Percentiles rank a stretch among this genome's conserved stretches.
These are phyloP conservation scores for Melampsora americana DNA, from an alignment of 1,284 basidiomycete genomes.

Conservation along the genomic window DNA sequence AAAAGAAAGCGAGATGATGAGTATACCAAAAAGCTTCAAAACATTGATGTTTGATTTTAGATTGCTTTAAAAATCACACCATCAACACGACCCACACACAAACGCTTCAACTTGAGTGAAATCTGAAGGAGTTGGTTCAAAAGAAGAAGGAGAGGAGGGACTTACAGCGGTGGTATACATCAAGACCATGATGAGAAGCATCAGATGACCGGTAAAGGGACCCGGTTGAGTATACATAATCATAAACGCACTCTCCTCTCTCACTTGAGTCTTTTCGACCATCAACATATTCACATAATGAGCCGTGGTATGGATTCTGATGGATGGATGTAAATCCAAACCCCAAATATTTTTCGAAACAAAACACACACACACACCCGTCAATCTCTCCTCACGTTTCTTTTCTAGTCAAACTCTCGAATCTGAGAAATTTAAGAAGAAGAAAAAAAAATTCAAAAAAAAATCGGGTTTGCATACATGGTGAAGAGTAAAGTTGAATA, in stretches of 20 bases:
- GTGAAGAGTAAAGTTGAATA: constrained; percentile 34
- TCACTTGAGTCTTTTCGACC: constrained; percentile 41
- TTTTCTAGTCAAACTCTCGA: too few relatives aligned
- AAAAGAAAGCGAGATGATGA: constrained; percentile 84
- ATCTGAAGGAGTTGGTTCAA: neutral
- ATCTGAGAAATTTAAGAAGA: too few relatives aligned
- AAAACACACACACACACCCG: too few relatives aligned
- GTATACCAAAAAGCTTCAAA: constrained; percentile 93
- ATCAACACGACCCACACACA: constrained; percentile 24
- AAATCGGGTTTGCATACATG: constrained; percentile 23
- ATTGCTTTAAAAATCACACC: constrained; percentile 65
- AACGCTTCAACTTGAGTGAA: neutral
- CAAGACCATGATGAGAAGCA: constrained; percentile 65
- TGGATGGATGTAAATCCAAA: too few relatives aligned
- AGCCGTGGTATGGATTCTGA: constrained; percentile 35
- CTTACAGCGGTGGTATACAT: constrained; percentile 57
- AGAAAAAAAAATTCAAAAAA: too few relatives aligned
- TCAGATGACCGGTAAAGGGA: constrained; percentile 80
- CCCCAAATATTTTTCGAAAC: too few relatives aligned
- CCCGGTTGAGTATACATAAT: constrained; percentile 55
- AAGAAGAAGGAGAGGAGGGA: neutral
- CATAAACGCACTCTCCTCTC: constrained; percentile 22
- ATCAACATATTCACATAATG: constrained; percentile 42
- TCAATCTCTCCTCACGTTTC: too few relatives aligned
- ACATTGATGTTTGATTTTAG: constrained; percentile 74